Percentiles rank a stretch among this genome's conserved stretches.
Evolutionary conservation across 2,329 filamentous ascomycete genomes (phyloP).

Genomic region (Aspergillus carbonarius): DNA sequence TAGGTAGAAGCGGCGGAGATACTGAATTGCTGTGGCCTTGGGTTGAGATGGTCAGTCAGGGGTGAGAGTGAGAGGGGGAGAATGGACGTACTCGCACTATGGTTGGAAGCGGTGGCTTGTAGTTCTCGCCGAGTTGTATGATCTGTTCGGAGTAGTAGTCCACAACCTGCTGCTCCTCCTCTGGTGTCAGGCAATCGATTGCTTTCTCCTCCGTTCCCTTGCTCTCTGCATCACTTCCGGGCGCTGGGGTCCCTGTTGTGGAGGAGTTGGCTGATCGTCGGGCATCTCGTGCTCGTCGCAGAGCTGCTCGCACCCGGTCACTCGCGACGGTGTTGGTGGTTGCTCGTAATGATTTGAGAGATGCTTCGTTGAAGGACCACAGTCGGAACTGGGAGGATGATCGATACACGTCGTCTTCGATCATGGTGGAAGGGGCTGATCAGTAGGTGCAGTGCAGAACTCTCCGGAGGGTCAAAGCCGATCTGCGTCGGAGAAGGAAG

Average conservation of each 20-base stretch:
- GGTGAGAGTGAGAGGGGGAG: not conserved
- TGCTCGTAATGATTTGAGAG: slow-evolving; percentile 68
- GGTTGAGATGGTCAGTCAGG: not conserved
- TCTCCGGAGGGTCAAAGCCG: not conserved
- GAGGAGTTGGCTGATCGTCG: slow-evolving; percentile 33
- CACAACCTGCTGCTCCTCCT: slow-evolving; percentile 80
- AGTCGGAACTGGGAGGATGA: slow-evolving; percentile 85
- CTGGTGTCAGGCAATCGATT: slow-evolving; percentile 76
- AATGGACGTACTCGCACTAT: slow-evolving; percentile 56
- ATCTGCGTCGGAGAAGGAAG: slow-evolving; percentile 8
- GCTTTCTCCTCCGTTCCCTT: slow-evolving; percentile 41
- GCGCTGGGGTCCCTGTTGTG: slow-evolving; percentile 29
- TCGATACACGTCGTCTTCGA: slow-evolving; percentile 88
- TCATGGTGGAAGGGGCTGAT: slow-evolving; percentile 52
- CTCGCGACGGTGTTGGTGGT: slow-evolving; percentile 79
- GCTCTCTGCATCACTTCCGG: slow-evolving; percentile 32
- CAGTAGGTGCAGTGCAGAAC: not conserved
- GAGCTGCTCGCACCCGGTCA: slow-evolving; percentile 62
- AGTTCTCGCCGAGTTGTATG: slow-evolving; percentile 58
- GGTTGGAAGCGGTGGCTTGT: slow-evolving; percentile 56
- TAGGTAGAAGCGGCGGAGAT: slow-evolving; percentile 91
- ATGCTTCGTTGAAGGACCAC: slow-evolving; percentile 83
- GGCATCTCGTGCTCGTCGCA: slow-evolving; percentile 49
- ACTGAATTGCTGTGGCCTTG: slow-evolving; percentile 78
- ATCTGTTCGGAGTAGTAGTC: slow-evolving; percentile 71